A percentile compares a stretch with the other conserved stretches of the same genome.
phyloP scores from a whole-genome alignment of 257 asterid genomes.

The Solanum chmielewskii region DNA sequence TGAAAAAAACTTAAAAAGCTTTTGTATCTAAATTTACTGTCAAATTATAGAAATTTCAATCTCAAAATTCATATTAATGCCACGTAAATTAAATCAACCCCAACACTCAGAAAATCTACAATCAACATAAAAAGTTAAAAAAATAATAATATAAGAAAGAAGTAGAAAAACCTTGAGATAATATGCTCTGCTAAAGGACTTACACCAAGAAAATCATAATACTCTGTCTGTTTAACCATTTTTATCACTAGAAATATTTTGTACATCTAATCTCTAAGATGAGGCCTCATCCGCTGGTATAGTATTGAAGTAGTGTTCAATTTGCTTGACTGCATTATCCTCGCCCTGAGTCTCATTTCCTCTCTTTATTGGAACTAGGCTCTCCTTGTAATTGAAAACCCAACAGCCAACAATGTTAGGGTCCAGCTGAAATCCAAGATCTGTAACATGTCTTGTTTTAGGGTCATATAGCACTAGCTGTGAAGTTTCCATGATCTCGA shows the following conservation, averaged over 20 bases:
- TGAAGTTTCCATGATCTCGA: no score
- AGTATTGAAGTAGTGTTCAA: no score
- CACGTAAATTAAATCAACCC: neutral
- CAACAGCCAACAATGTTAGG: no score
- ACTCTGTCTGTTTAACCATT: slow-evolving; percentile 87
- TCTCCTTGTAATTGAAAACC: no score
- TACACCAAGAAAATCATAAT: slow-evolving; percentile 63
- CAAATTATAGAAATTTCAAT: neutral
- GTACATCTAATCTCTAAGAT: no score
- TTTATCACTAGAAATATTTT: neutral
- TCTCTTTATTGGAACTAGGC: no score
- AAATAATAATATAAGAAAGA: neutral
- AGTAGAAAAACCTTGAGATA: slow-evolving; percentile 52
- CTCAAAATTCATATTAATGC: neutral
- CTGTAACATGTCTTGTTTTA: no score
- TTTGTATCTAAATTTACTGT: neutral
- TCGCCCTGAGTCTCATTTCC: no score
- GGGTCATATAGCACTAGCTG: no score
- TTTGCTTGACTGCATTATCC: no score
- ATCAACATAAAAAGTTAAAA: neutral
- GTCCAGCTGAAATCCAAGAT: no score
- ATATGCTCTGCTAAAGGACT: slow-evolving; percentile 60
- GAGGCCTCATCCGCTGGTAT: no score
- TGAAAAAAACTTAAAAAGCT: neutral
- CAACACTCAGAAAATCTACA: neutral